These are phyloP conservation scores for Penicillium sumatraense DNA, from an alignment of 2,329 filamentous ascomycete species.

Conservation along the genomic window DNA sequence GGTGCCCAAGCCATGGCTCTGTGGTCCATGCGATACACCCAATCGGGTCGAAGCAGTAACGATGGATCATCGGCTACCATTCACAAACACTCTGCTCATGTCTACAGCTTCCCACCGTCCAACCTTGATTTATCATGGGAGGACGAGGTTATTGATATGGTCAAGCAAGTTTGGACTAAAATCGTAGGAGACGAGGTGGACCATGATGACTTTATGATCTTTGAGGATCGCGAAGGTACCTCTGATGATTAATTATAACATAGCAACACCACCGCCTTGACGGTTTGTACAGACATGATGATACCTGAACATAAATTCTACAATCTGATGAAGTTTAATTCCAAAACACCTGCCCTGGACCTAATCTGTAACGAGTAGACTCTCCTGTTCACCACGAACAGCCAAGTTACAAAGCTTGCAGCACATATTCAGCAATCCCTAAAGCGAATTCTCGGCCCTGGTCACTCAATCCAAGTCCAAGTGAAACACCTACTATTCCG, in stretches of 20 bases:
- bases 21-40: constrained; percentile 60
- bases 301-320: constrained; percentile 2
- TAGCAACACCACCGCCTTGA: neutral
- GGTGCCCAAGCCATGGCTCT: constrained; percentile 46
- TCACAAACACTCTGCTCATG: constrained; percentile 41
- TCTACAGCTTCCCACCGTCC: constrained; percentile 63
- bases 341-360: no score
- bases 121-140: constrained; percentile 73
- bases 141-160: constrained; percentile 68
- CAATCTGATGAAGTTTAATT: neutral
- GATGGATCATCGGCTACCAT: constrained; percentile 16
- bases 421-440: neutral
- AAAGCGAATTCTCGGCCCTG: neutral
- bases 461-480: neutral
- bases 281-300: constrained; percentile 5
- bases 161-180: constrained; percentile 71
- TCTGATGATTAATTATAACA: constrained; percentile 53
- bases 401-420: neutral
- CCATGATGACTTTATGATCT: constrained; percentile 71
- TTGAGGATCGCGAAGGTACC: constrained; percentile 72
- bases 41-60: constrained; percentile 38
- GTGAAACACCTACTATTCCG: constrained; percentile 15
- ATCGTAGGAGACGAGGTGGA: constrained; percentile 60
- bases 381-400: no score
- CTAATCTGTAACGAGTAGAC: no score